Evolutionary conservation across 345 rosid species (phyloP), one percentile per base, ranked within the genome.

Genomic region (Boechera retrofracta): DNA sequence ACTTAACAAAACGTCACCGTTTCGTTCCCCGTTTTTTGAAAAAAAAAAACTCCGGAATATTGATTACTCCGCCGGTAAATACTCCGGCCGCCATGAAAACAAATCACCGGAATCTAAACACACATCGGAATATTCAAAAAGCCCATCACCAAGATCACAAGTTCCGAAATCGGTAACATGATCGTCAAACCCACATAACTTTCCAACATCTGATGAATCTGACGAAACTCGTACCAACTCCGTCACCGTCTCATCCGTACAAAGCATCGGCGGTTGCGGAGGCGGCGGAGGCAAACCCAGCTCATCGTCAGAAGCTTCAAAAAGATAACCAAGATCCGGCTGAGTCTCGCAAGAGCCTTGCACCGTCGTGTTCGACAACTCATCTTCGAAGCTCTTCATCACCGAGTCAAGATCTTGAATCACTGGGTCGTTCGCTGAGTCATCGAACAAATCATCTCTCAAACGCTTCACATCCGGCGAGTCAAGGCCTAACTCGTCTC

Each of bases 241-340:
- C 48, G 73, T 29, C 15, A 48, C 79, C 26, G 77, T 66, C 42
- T 67, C 85, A 9, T 10, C 26, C 29, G 16, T 78, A 69, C 3
- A 7, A 51, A 57, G 7, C 81, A 11, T 72, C 15, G 36, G 13
- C 2, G 11, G 32, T 10, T 2, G 72, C 4, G 69, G 81, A 9
- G 77, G 35, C 2, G 81, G 59, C 28, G 97, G 91, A 36, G 94
- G 96, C 52, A 93, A 78, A 11, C 97, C 96, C 1, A 93, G 87
- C 82, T 93, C 96, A 10, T 93, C 92, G 47, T 88, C 97, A 7
- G 98, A 89, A 31, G 97, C 96, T 49, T 89, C 94, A 5, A 87
- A 73, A 13, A 91, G 90, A 56, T 85, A 91, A 0, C 96, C 96
- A 0, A 93, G 87, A 52, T 86, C 96, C 39, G 83, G 82, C 82